Evolutionary conservation across 768 basidiomycete species (phyloP).

Genomic region (Hypholoma sublateritium): DNA sequence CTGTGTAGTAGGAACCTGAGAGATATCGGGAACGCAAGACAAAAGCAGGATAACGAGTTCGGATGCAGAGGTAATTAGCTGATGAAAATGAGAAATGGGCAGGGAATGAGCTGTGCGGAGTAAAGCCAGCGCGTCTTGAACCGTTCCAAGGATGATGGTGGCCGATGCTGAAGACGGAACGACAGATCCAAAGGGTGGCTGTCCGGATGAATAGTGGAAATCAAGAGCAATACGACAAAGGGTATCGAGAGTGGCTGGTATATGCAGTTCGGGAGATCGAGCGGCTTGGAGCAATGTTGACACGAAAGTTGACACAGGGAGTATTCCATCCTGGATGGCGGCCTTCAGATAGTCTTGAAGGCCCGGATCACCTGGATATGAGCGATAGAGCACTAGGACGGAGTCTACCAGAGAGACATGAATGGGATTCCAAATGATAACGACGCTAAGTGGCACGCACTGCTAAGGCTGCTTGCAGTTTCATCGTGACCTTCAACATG

Average conservation of each 20-base stretch:
- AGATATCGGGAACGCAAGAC: conserved; percentile 58
- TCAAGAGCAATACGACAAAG: conserved; percentile 69
- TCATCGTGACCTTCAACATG: conserved; percentile 35
- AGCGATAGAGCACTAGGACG: conserved; percentile 62
- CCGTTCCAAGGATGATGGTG: conserved; percentile 46
- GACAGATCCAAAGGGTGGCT: conserved; percentile 53
- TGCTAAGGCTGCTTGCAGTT: conserved; percentile 59
- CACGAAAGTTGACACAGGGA: conserved; percentile 62
- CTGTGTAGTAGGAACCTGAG: conserved; percentile 62
- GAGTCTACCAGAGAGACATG: conserved; percentile 47
- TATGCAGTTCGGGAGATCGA: conserved; percentile 62
- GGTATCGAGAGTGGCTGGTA: conserved; percentile 64
- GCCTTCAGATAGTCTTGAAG: conserved; percentile 65
- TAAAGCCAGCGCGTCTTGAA: conserved; percentile 62
- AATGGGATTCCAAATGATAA: background rate
- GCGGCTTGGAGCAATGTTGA: conserved; percentile 67
- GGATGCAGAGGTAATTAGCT: conserved; percentile 56
- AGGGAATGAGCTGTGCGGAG: conserved; percentile 57
- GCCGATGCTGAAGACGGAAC: conserved; percentile 51
- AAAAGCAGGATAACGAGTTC: conserved; percentile 64
- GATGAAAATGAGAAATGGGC: conserved; percentile 57
- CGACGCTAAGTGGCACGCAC: conserved; percentile 37
- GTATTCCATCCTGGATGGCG: conserved; percentile 54
- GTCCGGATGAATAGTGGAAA: conserved; percentile 57
- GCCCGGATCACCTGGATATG: conserved; percentile 68